Evolutionary conservation across 2,329 filamentous ascomycete genomes (phyloP).

Genomic region (Aspergillus alliaceus): DNA sequence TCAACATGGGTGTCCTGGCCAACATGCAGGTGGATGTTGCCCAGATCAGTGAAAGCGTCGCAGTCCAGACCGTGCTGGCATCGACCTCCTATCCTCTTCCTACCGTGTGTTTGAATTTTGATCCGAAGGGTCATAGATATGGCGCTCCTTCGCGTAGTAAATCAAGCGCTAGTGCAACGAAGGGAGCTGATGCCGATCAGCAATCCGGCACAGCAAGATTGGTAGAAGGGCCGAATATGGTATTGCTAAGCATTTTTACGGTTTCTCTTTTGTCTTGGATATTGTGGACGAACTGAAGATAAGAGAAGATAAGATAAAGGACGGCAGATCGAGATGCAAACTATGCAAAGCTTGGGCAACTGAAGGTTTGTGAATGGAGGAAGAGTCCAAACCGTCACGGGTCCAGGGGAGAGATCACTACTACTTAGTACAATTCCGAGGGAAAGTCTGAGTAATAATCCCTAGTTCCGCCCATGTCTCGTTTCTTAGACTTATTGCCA

Average conservation of each 20-base stretch:
- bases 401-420: no score
- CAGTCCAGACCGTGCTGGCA: conserved; percentile 3
- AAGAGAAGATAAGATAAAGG: no score
- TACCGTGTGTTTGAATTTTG: conserved; percentile 19
- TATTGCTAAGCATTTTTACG: background rate
- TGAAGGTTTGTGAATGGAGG: no score
- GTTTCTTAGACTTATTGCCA: no score
- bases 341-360: background rate
- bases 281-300: no score
- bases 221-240: background rate
- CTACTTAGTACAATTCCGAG: no score
- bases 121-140: conserved; percentile 7
- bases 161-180: background rate
- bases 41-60: background rate
- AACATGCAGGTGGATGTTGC: conserved; percentile 17
- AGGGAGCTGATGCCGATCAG: background rate
- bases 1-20: conserved; percentile 17
- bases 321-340: no score
- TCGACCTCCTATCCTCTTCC: conserved; percentile 17
- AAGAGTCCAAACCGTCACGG: no score
- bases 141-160: background rate
- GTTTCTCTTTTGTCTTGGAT: background rate
- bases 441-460: no score
- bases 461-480: no score
- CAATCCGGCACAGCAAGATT: background rate